Base-by-base conservation (phyloP, 2,329 filamentous ascomycete genomes). In the Thelonectria blattea region DNA sequence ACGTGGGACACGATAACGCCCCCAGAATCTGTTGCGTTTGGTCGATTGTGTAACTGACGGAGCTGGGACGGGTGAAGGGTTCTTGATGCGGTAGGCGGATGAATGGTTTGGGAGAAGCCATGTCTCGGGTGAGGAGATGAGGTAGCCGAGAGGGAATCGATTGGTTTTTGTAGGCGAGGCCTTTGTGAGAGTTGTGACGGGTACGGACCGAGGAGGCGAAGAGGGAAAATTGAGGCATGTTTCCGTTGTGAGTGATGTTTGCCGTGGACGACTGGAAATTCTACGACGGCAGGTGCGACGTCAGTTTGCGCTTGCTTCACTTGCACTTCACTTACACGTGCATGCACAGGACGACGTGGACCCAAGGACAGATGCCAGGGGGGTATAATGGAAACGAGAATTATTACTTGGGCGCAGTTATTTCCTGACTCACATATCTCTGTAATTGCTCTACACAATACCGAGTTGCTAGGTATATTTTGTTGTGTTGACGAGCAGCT, bases 91-190 rank as follows among this genome's bases (percentile, higher is more conserved):
- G 61, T 63, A 48, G 30, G 54, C 34, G 22, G 45, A 18, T n/a
- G 43, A 43, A 15, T 10, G 58, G 46, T 60, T 52, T 60, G 34
- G 24, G 30, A 48, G 27, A 63, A 17, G 14, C 53, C 48, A 65
- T 70, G 68, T 70, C 67, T 68, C 67, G 64, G 68, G 30, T 61
- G 52, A 24, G 55, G 32, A 32, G 24, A 67, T 55, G 67, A 67
- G 63, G 68, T 65, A 59, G 63, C 56, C 51, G 53, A 52, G 56
- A 39, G 51, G 41, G 45, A 24, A 47, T 64, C 57, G 52, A 71
- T 68, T 71, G 68, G 68, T 20, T 46, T 53, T 37, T 34, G 24
- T 53, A 71, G 57, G 66, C 68, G 68, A 71, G 58, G 47, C 18
- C 18, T 3, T 51, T 27, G 34, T 14, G 34, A 11, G 12, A 37